phyloP scores from a whole-genome alignment of 129 eudicot species.

The Apium graveolens region DNA sequence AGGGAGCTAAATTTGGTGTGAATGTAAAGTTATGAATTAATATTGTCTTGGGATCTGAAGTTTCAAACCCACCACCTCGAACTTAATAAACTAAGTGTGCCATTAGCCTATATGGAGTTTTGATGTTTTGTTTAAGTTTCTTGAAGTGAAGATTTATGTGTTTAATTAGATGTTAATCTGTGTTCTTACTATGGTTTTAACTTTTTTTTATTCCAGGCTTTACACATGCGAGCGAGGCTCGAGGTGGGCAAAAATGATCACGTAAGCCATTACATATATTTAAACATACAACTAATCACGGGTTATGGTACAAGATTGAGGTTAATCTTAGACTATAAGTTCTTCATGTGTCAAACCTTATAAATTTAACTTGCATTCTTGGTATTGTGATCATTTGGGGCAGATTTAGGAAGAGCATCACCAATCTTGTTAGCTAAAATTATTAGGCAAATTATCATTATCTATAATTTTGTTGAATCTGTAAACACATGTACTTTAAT shows the following conservation, averaged over 20 bases:
- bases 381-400: too few species aligned
- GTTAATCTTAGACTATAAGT: not conserved
- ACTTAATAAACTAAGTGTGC: constrained; percentile 1
- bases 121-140: not conserved
- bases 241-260: constrained; percentile 18
- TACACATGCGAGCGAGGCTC: constrained; percentile 38
- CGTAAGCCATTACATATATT: constrained; percentile 2
- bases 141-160: constrained; percentile 13
- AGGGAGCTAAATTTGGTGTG: not conserved
- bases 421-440: too few species aligned
- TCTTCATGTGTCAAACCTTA: not conserved
- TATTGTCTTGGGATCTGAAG: constrained; percentile 8
- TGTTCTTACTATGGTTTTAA: constrained; percentile 32
- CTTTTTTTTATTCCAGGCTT: not conserved
- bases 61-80: constrained; percentile 5
- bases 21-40: not conserved
- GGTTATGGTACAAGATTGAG: not conserved
- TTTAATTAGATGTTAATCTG: constrained; percentile 33
- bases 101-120: not conserved
- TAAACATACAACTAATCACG: not conserved
- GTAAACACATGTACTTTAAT: too few species aligned
- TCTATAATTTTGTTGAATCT: too few species aligned
- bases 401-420: too few species aligned
- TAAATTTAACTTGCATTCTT: too few species aligned
- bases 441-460: too few species aligned